Conservation (phyloP, 1,139 yeast genomes). For the Meyerozyma smithsonii region DNA sequence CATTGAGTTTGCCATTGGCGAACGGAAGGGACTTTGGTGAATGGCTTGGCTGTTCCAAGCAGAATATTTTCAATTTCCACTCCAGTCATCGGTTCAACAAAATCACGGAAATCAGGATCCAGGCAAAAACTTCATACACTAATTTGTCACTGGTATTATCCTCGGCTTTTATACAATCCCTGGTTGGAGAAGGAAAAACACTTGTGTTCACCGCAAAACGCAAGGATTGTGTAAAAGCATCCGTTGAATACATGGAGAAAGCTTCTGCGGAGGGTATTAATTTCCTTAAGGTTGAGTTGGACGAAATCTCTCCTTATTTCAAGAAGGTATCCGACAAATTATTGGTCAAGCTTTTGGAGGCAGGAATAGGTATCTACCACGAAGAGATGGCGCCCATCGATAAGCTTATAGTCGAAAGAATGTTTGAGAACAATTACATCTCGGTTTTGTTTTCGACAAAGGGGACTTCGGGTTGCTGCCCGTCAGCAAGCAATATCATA, state of each 20-base stretch:
- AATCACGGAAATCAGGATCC: conserved; percentile 55
- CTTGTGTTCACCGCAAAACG: conserved; percentile 32
- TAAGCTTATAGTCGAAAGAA: conserved; percentile 45
- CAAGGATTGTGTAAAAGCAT: conserved; percentile 50
- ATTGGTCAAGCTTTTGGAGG: conserved; percentile 39
- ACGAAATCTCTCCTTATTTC: conserved; percentile 39
- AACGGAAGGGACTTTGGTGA: conserved; percentile 77
- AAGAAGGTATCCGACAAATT: conserved; percentile 43
- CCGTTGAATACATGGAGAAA: conserved; percentile 37
- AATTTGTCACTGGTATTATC: background rate
- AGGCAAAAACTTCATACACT: conserved; percentile 20
- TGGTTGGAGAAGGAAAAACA: background rate
- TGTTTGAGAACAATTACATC: conserved; percentile 48
- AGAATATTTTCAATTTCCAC: conserved; percentile 62
- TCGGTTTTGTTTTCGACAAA: conserved; percentile 53
- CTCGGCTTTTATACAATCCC: background rate
- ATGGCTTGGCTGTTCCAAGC: conserved; percentile 73
- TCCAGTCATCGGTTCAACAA: conserved; percentile 56
- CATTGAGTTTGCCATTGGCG: conserved; percentile 62
- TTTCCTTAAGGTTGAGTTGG: conserved; percentile 22
- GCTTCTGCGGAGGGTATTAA: conserved; percentile 26
- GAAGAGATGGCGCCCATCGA: conserved; percentile 58
- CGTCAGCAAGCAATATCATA: conserved; percentile 51
- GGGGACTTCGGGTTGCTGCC: conserved; percentile 50
- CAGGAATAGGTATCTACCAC: conserved; percentile 68